phyloP scores from a whole-genome alignment of 768 basidiomycete genomes.

The Infundibulicybe gibba region DNA sequence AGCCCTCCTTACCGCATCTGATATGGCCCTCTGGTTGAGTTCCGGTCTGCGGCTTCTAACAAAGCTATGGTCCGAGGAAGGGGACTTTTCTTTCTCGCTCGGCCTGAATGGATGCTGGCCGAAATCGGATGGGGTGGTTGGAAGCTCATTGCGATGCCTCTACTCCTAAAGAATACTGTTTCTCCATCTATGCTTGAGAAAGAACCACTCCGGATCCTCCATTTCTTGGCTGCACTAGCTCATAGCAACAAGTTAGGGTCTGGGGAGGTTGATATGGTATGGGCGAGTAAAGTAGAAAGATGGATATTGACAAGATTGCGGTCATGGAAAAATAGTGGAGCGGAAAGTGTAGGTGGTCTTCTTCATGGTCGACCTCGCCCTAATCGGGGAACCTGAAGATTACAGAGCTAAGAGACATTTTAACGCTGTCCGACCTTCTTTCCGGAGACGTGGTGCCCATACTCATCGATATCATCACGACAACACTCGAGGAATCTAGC shows the following conservation, averaged over 20 bases:
- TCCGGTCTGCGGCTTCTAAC: conserved; percentile 56
- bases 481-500: conserved; percentile 28
- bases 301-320: conserved; percentile 43
- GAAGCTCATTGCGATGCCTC: conserved; percentile 64
- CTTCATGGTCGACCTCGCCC: conserved; percentile 1
- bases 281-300: conserved; percentile 50
- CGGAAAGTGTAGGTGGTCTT: conserved; percentile 31
- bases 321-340: conserved; percentile 34
- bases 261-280: conserved; percentile 52
- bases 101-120: conserved; percentile 56
- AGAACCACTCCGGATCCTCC: conserved; percentile 38
- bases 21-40: conserved; percentile 48
- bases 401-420: conserved; percentile 48
- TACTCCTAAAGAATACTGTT: conserved; percentile 46
- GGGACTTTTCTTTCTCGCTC: conserved; percentile 35
- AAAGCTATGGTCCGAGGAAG: conserved; percentile 35
- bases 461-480: conserved; percentile 42
- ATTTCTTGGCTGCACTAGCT: conserved; percentile 47
- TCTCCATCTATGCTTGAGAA: conserved; percentile 37
- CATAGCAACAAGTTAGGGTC: conserved; percentile 42
- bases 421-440: conserved; percentile 50
- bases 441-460: conserved; percentile 37
- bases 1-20: conserved; percentile 35
- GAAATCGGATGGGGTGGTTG: conserved; percentile 75
- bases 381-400: conserved; percentile 27